phyloP scores from a whole-genome alignment of 176 grass and related monocot genomes.

The Zoysia pacifica region DNA sequence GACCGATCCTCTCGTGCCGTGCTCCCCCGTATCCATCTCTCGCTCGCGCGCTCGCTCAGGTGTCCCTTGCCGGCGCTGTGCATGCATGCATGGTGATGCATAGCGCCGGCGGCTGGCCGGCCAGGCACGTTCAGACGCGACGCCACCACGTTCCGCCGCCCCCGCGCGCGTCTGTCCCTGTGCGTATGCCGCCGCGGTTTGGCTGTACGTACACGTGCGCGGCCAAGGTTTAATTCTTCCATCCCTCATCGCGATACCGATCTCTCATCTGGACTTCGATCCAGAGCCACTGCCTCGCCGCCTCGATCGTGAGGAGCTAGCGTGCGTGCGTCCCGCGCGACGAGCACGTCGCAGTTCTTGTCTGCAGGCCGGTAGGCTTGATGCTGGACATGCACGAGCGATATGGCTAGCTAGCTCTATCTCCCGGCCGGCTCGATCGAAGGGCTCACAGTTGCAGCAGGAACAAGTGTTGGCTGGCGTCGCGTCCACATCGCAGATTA shows the following conservation, averaged over 20 bases:
- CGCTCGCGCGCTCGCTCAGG: slow-evolving; percentile 7
- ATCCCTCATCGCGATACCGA: not conserved
- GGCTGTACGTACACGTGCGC: slow-evolving; percentile 46
- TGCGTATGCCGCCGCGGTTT: slow-evolving; percentile 27
- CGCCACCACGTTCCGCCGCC: not conserved
- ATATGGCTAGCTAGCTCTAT: not conserved
- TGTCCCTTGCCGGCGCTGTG: slow-evolving; percentile 31
- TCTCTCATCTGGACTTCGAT: not conserved
- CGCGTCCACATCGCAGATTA: slow-evolving; percentile 24
- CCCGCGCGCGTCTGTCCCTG: not conserved
- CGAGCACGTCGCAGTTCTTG: slow-evolving; percentile 47
- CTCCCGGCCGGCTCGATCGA: too few relatives aligned
- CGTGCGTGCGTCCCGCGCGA: not conserved
- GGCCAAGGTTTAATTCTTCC: not conserved
- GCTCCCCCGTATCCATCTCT: slow-evolving; percentile 2
- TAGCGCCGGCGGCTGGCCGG: slow-evolving; percentile 34
- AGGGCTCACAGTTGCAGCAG: too few relatives aligned
- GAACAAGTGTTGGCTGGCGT: slow-evolving; percentile 24
- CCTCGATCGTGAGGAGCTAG: not conserved
- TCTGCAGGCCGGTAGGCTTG: slow-evolving; percentile 34
- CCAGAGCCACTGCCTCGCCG: not conserved
- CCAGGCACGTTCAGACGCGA: slow-evolving; percentile 38
- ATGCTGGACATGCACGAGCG: slow-evolving; percentile 28
- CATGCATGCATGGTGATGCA: not conserved
- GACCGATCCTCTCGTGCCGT: not conserved